Conservation (phyloP, 2,329 filamentous ascomycete species). For the Botryosphaeria agaves region DNA sequence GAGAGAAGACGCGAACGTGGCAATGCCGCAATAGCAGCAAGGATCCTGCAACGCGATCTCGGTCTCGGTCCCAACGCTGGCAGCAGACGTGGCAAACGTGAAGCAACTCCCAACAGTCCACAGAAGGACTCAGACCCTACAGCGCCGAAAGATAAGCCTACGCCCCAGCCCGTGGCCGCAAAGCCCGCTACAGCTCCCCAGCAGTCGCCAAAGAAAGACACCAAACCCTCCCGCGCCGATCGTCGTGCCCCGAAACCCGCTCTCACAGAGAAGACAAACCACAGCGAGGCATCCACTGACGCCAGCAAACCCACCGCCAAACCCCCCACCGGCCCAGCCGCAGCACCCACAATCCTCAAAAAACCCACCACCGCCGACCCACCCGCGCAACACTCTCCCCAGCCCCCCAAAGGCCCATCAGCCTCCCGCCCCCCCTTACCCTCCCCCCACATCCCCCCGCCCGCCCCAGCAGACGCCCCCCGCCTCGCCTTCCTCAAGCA, state of each 20-base stretch:
- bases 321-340: slow-evolving; percentile 3
- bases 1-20: slow-evolving; percentile 37
- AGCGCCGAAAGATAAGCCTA: slow-evolving; percentile 6
- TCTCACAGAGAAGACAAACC: background rate
- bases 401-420: slow-evolving; percentile 3
- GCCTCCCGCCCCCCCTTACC: slow-evolving; percentile 6
- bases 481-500: slow-evolving; percentile 41
- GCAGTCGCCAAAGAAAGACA: slow-evolving; percentile 2
- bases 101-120: slow-evolving; percentile 13
- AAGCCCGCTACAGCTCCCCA: slow-evolving; percentile 1
- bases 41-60: slow-evolving; percentile 45
- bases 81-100: slow-evolving; percentile 19
- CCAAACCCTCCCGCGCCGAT: slow-evolving; percentile 1
- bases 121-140: slow-evolving; percentile 11
- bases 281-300: slow-evolving; percentile 1
- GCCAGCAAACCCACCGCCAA: slow-evolving; percentile 3
- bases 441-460: slow-evolving; percentile 9
- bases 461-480: slow-evolving; percentile 26
- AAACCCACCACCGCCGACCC: slow-evolving; percentile 12
- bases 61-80: slow-evolving; percentile 31
- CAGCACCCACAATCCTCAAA: slow-evolving; percentile 20
- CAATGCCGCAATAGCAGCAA: slow-evolving; percentile 33
- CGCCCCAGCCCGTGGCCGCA: background rate
- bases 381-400: slow-evolving; percentile 2
- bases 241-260: background rate